Base-by-base conservation (phyloP, 1,284 basidiomycete species). In the Chondrostereum purpureum region DNA sequence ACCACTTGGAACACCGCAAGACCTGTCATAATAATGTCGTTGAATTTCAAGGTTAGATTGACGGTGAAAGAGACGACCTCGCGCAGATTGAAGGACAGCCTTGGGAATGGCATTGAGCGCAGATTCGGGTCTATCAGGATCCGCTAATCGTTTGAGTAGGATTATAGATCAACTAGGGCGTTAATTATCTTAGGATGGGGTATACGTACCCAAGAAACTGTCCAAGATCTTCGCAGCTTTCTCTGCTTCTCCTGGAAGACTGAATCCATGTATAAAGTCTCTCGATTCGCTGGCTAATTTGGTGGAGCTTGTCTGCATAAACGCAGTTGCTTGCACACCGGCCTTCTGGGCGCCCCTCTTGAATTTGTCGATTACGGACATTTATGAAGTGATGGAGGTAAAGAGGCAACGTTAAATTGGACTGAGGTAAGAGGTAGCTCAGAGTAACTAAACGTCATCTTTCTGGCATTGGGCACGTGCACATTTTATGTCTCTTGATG, bases 91-190 rank as follows among this genome's bases (percentile, higher is more conserved):
- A 12, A 99, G 68, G 37, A 99, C 92, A 14, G 85, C 89, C 65
- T 97, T 97, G 6, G 96, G 96, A 54, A 99, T 90, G 4, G 94
- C 69, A 65, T 98, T 97, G 50, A 99, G 80, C 1, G 95, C 95
- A 33, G 91, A 92, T 57, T 90, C 80, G 10, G 93, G 93, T 54
- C 86, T 74, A 23, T 79, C 75, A 11, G 95, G 94, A 64, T 97
- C 87, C 50, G 95, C 95, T 92, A 59, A 17, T 47, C n/a, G n/a
- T n/a, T n/a, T n/a, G n/a, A n/a, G n/a, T n/a, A 33, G 39, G 39
- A 42, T n/a, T 42, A 43, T 33, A 27, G n/a, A 43, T 13, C 44
- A 33, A 16, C 46, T 36, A 38, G 36, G 31, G 40, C 41, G 21
- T 17, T 14, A 11, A 37, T 49, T 16, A 19, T 27, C 11, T 47